Evolutionary conservation across 2,329 filamentous ascomycete species (phyloP).

Genomic region (Phoma sp.): DNA sequence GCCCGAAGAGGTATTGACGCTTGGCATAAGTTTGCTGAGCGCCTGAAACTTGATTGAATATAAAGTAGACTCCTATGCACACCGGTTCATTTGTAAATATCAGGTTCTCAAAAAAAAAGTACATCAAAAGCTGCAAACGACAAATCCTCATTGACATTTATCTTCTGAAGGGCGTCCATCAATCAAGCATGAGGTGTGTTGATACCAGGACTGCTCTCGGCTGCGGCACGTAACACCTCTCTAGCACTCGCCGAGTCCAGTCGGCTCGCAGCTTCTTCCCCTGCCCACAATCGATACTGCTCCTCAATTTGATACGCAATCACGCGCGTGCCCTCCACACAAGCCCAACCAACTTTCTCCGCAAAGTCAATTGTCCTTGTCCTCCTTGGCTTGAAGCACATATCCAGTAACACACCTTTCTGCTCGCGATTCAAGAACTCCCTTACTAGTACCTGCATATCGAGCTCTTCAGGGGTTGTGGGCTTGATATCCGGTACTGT

Average conservation of each 20-base stretch:
- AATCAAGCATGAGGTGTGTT: not conserved
- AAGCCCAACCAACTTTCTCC: conserved; percentile 1
- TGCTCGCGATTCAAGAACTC: conserved; percentile 1
- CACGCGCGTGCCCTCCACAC: conserved; percentile 7
- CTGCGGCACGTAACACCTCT: conserved; percentile 2
- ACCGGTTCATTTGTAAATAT: no score
- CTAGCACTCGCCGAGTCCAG: conserved; percentile 3
- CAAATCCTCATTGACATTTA: no score
- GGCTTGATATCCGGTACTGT: conserved; percentile 1
- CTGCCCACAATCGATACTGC: conserved; percentile 10
- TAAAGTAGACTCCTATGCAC: not conserved
- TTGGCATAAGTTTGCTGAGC: conserved; percentile 7
- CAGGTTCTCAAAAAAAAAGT: no score
- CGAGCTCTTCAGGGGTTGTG: conserved; percentile 2
- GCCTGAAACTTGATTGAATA: not conserved
- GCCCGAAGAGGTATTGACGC: conserved; percentile 5
- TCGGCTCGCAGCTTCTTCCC: conserved; percentile 1
- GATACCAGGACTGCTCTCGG: conserved; percentile 7
- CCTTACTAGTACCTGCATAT: not conserved
- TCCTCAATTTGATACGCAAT: conserved; percentile 14
- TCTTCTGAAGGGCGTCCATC: not conserved
- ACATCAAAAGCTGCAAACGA: no score
- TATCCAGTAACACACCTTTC: conserved; percentile 10
- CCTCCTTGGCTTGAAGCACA: conserved; percentile 12
- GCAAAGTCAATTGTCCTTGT: conserved; percentile 11